phyloP scores from a whole-genome alignment of 192 early-diverging fungal genomes.

The Glomus cerebriforme region DNA sequence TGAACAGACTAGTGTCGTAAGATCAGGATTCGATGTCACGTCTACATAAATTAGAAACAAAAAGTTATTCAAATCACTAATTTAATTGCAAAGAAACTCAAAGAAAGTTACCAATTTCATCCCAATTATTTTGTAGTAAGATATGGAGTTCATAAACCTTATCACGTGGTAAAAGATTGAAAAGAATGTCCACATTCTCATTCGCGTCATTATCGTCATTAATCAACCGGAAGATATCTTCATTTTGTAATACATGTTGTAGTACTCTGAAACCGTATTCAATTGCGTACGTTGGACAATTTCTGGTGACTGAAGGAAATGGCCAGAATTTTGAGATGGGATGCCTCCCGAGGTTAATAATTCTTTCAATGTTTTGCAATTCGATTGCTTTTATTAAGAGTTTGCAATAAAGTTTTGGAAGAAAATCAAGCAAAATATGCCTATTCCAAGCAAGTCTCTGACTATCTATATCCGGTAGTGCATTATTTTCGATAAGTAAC shows the following conservation, averaged over 20 bases:
- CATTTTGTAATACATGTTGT: not conserved
- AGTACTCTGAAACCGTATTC: conserved; percentile 5
- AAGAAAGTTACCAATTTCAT: not conserved
- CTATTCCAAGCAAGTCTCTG: conserved; percentile 19
- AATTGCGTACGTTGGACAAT: not conserved
- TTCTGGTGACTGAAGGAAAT: not conserved
- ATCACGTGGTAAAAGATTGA: not conserved
- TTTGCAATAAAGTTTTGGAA: not conserved
- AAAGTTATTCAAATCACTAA: not conserved
- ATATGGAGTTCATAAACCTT: not conserved
- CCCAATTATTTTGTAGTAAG: not conserved
- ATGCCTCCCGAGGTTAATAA: not conserved
- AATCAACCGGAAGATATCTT: not conserved
- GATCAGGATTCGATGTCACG: not conserved
- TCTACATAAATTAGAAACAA: not conserved
- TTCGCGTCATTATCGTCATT: not conserved
- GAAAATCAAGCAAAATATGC: conserved; percentile 9
- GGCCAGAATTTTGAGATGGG: conserved; percentile 3
- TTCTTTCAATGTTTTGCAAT: not conserved
- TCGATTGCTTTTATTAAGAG: not conserved
- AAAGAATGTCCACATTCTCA: not conserved
- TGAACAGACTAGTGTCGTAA: not conserved
- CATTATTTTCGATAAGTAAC: not conserved
- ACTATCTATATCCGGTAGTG: not conserved
- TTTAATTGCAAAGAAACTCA: not conserved